Evolutionary conservation across 495 filamentous ascomycete genomes (phyloP), one percentile per base, ranked within the genome.

Genomic region (Clohesyomyces aquaticus): DNA sequence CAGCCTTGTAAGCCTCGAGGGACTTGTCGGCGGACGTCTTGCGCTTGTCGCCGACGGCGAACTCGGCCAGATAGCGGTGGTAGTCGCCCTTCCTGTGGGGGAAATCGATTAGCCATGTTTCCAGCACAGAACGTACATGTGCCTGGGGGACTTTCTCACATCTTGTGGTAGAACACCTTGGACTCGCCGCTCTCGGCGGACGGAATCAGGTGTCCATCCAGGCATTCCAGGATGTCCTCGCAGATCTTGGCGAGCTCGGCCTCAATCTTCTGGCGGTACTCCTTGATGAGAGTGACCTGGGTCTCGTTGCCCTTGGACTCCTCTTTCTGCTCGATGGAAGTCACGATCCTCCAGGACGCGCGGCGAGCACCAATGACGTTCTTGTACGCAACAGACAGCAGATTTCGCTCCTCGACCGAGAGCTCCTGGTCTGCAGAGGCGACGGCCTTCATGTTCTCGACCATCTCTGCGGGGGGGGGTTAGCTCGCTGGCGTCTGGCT

Each of bases 161-260:
- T 98, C 88, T 98, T 98, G 89, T 98, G 94, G 84, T 98, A 98
- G 82, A 98, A 98, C 67, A 98, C 94, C 87, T 98, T 98, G 66
- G 93, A 96, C 83, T 98, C 94, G 76, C 95, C 94, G 74, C 85
- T 90, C 85, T 96, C 88, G 69, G 94, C 95, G 68, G 91, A 96
- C 59, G 91, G 91, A 77, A 98, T 98, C 73, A 98, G 81, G 82
- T 96, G 91, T 79, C 93, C 79, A 80, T 98, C 94, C 60, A 98
- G 86, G 67, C 97, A 94, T 73, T 95, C 90, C 50, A 98, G 87
- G 79, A 98, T 96, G 73, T 98, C 94, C 77, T 98, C 91, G 80
- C 94, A 98, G 83, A 98, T 96, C 86, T 97, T 96, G 80, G 89
- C 94, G 41, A 98, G 89, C 82, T 98, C 94, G 74, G 84, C 82